phyloP scores from a whole-genome alignment of 2,329 filamentous ascomycete genomes.

The Calonectria ilicicola region DNA sequence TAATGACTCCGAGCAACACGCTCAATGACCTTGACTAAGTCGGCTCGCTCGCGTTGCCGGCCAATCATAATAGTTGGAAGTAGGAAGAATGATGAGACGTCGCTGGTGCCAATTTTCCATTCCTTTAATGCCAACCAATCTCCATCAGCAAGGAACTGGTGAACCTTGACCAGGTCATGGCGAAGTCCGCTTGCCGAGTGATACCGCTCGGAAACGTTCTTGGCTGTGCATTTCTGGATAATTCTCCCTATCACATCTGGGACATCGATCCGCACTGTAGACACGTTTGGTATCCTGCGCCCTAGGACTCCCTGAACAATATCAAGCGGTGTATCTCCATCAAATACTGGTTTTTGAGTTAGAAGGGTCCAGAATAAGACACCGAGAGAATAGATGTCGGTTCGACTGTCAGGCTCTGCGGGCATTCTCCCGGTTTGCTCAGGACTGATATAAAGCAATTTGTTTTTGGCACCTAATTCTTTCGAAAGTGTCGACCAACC shows the following conservation, averaged over 20 bases:
- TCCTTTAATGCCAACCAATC: conserved; percentile 77
- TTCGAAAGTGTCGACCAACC: conserved; percentile 88
- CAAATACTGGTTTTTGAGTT: conserved; percentile 83
- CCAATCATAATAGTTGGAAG: conserved; percentile 87
- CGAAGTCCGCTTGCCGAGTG: conserved; percentile 90
- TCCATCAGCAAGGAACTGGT: conserved; percentile 80
- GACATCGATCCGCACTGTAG: conserved; percentile 82
- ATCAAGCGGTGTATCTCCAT: conserved; percentile 84
- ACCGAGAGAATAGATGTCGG: conserved; percentile 93
- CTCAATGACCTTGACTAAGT: conserved; percentile 80
- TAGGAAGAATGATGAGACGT: conserved; percentile 93
- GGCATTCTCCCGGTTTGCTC: conserved; percentile 96
- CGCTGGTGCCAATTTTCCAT: conserved; percentile 83
- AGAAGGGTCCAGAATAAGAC: conserved; percentile 90
- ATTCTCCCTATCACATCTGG: conserved; percentile 86
- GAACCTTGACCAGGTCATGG: conserved; percentile 80
- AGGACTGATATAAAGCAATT: conserved; percentile 91
- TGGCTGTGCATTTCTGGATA: conserved; percentile 92
- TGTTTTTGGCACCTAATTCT: conserved; percentile 88
- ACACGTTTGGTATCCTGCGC: conserved; percentile 81
- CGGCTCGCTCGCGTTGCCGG: conserved; percentile 76
- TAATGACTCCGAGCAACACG: conserved; percentile 77
- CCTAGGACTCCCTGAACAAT: conserved; percentile 91
- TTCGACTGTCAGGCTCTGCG: conserved; percentile 89
- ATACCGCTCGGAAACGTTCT: conserved; percentile 88